phyloP scores from a whole-genome alignment of 441 rosid species.

The Adansonia rubrostipa region DNA sequence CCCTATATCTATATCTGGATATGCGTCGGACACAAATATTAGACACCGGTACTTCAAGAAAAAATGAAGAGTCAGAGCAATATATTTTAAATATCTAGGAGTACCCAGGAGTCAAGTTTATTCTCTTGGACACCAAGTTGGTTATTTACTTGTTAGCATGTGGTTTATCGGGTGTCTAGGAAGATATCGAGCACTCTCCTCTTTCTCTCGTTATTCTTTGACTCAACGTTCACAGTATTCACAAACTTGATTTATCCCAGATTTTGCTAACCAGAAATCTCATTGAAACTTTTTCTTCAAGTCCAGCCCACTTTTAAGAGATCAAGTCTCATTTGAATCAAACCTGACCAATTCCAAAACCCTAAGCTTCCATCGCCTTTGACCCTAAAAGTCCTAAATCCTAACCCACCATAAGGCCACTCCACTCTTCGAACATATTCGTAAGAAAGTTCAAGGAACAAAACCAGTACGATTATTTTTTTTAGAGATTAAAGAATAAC shows the following conservation, averaged over 20 bases:
- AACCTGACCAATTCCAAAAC: constrained; percentile 1
- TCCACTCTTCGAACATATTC: neutral
- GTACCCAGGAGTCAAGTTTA: neutral
- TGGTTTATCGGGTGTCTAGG: neutral
- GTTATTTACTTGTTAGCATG: neutral
- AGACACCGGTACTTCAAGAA: no score
- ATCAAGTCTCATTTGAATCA: constrained; percentile 7
- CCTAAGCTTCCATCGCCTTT: constrained; percentile 2
- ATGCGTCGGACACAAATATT: no score
- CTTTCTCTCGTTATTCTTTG: neutral
- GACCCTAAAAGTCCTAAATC: constrained; percentile 13
- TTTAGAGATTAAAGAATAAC: neutral
- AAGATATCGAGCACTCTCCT: neutral
- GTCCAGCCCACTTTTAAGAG: neutral
- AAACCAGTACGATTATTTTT: neutral
- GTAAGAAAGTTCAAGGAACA: neutral
- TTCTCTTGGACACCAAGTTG: neutral
- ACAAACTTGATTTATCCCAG: neutral
- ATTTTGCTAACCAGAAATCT: neutral
- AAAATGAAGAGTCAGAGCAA: no score
- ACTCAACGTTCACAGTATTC: neutral
- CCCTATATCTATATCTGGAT: no score
- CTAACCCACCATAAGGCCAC: constrained; percentile 4
- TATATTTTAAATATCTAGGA: neutral
- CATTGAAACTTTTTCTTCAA: neutral